phyloP scores from a whole-genome alignment of 305 asterid species.

The Euphrasia arctica region DNA sequence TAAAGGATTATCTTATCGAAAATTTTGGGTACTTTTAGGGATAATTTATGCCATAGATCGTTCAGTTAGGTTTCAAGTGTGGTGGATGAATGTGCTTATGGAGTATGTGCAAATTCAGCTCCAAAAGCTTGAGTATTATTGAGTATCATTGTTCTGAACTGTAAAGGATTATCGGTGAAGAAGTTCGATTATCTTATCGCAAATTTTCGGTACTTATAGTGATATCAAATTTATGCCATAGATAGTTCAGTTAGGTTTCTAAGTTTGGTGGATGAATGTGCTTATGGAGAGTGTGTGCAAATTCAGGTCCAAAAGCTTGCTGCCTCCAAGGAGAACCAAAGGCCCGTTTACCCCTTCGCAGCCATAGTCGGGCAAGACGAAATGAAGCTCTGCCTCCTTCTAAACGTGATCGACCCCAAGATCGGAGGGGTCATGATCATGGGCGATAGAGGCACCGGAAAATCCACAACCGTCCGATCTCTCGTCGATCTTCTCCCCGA shows the following conservation, averaged over 20 bases:
- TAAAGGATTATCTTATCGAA: too few relatives aligned
- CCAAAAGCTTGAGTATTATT: constrained; percentile 34
- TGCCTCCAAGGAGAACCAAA: constrained; percentile 65
- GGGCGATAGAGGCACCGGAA: constrained; percentile 98
- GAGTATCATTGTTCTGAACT: background rate
- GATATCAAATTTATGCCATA: background rate
- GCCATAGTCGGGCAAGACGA: constrained; percentile 99
- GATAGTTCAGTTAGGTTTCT: background rate
- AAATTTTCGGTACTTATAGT: too few relatives aligned
- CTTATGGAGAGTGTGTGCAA: background rate
- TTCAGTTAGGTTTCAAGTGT: background rate
- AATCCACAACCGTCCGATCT: constrained; percentile 87
- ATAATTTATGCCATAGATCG: background rate
- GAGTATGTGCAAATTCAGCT: constrained; percentile 35
- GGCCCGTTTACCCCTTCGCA: constrained; percentile 96
- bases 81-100: background rate
- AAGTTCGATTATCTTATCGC: too few relatives aligned
- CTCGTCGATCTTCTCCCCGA: constrained; percentile 85
- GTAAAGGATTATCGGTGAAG: too few relatives aligned
- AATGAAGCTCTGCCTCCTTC: constrained; percentile 82
- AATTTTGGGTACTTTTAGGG: background rate
- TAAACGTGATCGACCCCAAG: constrained; percentile 92
- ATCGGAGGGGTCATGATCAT: constrained; percentile 99
- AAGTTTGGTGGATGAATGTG: background rate
- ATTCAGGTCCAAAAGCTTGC: constrained; percentile 57